These are phyloP conservation scores for Arxiozyma slooffiae DNA, from an alignment of 1,139 yeast species.

Conservation along the genomic window DNA sequence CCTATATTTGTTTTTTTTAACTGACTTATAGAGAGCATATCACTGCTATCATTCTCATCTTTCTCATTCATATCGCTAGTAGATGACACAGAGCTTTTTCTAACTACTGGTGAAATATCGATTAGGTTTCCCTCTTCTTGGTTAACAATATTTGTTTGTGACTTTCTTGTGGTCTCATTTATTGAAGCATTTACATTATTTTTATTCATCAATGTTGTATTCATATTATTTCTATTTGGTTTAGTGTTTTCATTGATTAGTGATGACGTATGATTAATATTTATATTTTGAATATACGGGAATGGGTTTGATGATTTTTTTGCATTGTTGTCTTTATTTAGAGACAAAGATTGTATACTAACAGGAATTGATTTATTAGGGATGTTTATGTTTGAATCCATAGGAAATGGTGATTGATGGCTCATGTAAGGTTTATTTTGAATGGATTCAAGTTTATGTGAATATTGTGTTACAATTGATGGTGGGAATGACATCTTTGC, in stretches of 20 bases:
- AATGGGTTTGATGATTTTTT: conserved; percentile 2
- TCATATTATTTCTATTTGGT: neutral
- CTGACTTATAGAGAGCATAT: neutral
- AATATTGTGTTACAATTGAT: neutral
- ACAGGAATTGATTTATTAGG: neutral
- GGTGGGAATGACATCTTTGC: conserved; percentile 1
- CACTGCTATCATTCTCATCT: neutral
- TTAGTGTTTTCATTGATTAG: neutral
- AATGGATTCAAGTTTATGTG: neutral
- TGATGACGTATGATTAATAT: neutral
- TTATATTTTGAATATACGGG: neutral
- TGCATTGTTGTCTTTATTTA: neutral
- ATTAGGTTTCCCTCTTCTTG: neutral
- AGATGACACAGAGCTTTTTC: neutral
- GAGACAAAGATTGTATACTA: neutral
- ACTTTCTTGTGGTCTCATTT: conserved; percentile 1
- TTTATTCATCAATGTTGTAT: neutral
- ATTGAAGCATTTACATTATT: neutral
- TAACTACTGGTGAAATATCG: conserved; percentile 1
- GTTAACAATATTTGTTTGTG: neutral
- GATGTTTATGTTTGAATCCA: neutral
- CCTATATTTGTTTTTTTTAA: neutral
- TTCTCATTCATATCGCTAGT: neutral
- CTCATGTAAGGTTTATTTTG: neutral
- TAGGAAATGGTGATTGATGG: neutral